phyloP scores from a whole-genome alignment of 108 stramenopile species.

The Cyclotella distinguenda region DNA sequence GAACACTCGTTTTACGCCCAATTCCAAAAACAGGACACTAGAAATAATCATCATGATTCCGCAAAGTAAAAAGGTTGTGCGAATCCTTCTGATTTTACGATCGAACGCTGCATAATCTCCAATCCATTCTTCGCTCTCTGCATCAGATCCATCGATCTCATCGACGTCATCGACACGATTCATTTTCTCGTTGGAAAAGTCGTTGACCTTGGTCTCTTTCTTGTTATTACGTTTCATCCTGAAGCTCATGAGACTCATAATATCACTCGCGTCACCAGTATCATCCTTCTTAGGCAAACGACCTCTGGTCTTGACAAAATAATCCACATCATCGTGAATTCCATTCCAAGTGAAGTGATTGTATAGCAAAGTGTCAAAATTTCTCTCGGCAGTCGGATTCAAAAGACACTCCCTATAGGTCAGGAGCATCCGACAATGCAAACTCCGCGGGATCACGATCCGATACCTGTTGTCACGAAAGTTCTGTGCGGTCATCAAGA shows the following conservation, averaged over 20 bases:
- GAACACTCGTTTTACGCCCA: constrained; percentile 22
- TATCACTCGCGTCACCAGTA: constrained; percentile 4
- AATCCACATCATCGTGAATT: constrained; percentile 39
- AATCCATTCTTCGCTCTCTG: constrained; percentile 10
- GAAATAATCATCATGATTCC: constrained; percentile 25
- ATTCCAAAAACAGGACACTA: constrained; percentile 28
- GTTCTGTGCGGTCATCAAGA: constrained; percentile 37
- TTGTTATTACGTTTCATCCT: constrained; percentile 3
- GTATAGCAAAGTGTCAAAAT: constrained; percentile 36
- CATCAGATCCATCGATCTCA: too few relatives aligned
- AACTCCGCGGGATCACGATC: constrained; percentile 29
- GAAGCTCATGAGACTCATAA: constrained; percentile 8
- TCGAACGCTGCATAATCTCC: constrained; percentile 16
- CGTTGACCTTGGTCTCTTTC: neutral
- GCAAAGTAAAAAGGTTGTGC: constrained; percentile 22
- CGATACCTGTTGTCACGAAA: constrained; percentile 42
- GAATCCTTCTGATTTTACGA: constrained; percentile 18
- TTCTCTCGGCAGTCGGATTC: constrained; percentile 34
- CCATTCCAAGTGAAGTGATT: constrained; percentile 47
- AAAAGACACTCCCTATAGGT: constrained; percentile 34
- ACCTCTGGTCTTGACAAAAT: constrained; percentile 29
- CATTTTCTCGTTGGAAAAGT: neutral
- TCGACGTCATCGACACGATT: constrained; percentile 11
- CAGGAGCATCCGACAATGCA: constrained; percentile 35
- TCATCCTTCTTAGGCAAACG: constrained; percentile 22